phyloP scores from a whole-genome alignment of 768 basidiomycete genomes.

The Favolaschia claudopus region DNA sequence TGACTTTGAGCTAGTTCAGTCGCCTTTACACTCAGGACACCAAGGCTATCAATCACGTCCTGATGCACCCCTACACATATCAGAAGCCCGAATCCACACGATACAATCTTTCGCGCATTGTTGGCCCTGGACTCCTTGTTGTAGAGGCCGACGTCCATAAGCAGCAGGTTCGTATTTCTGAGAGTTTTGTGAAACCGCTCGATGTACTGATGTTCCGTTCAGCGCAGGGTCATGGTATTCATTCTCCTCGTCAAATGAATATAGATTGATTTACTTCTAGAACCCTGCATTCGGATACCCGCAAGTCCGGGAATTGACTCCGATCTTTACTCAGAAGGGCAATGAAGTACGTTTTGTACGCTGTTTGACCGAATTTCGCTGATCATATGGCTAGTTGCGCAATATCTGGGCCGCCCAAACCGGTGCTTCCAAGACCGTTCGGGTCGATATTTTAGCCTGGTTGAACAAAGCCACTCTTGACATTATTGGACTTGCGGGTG shows the following conservation, averaged over 20 bases:
- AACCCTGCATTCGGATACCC: constrained; percentile 57
- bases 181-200: not conserved
- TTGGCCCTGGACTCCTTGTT: constrained; percentile 43
- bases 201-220: not conserved
- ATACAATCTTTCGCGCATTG: constrained; percentile 32
- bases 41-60: constrained; percentile 57
- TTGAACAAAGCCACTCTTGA: constrained; percentile 63
- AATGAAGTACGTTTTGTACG: constrained; percentile 31
- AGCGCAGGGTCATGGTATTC: constrained; percentile 35
- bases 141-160: constrained; percentile 35
- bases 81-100: constrained; percentile 47
- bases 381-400: constrained; percentile 34
- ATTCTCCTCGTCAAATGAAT: not conserved
- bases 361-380: not conserved
- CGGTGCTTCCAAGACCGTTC: constrained; percentile 24
- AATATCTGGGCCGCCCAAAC: constrained; percentile 40
- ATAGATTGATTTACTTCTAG: constrained; percentile 19
- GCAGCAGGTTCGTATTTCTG: constrained; percentile 20
- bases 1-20: constrained; percentile 14
- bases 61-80: constrained; percentile 51
- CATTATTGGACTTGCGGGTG: constrained; percentile 64
- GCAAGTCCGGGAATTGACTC: constrained; percentile 50
- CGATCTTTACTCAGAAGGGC: constrained; percentile 50
- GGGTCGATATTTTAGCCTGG: constrained; percentile 51
- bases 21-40: constrained; percentile 56